phyloP scores from a whole-genome alignment of 805 yeast species.

The Blastobotrys chiropterorum region DNA sequence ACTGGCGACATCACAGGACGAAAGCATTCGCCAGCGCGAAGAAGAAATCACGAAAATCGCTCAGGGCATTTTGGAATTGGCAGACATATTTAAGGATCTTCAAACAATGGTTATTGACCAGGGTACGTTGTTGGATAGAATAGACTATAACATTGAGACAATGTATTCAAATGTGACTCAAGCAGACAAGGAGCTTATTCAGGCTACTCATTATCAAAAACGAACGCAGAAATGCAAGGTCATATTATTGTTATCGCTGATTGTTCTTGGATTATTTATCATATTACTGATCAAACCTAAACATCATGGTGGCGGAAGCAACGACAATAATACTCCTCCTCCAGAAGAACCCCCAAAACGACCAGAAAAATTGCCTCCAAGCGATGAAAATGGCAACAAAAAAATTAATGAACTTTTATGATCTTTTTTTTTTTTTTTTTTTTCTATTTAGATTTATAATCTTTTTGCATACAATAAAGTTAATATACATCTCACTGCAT shows the following conservation, averaged over 20 bases:
- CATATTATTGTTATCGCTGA: constrained; percentile 62
- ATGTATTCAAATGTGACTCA: constrained; percentile 69
- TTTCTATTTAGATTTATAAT: too few relatives aligned
- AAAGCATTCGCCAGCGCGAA: constrained; percentile 64
- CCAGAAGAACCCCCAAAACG: constrained; percentile 3
- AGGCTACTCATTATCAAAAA: constrained; percentile 78
- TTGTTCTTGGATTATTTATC: constrained; percentile 67
- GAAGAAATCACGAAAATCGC: constrained; percentile 86
- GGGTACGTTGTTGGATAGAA: constrained; percentile 88
- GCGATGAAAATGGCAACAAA: too few relatives aligned
- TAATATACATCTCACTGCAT: too few relatives aligned
- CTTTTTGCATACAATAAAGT: too few relatives aligned
- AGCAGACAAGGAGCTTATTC: constrained; percentile 70
- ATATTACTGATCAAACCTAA: constrained; percentile 55
- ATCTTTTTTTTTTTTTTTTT: too few relatives aligned
- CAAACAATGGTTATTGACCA: constrained; percentile 90
- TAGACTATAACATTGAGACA: constrained; percentile 82
- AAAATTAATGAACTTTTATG: too few relatives aligned
- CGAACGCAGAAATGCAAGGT: constrained; percentile 87
- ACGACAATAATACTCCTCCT: constrained; percentile 1
- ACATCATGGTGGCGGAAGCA: constrained; percentile 12
- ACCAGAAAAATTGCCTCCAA: too few relatives aligned
- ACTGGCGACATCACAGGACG: constrained; percentile 29
- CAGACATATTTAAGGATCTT: constrained; percentile 88
- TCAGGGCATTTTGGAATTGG: constrained; percentile 87